Conservation (phyloP, 1,284 basidiomycete genomes). For the Irpex lacteus region DNA sequence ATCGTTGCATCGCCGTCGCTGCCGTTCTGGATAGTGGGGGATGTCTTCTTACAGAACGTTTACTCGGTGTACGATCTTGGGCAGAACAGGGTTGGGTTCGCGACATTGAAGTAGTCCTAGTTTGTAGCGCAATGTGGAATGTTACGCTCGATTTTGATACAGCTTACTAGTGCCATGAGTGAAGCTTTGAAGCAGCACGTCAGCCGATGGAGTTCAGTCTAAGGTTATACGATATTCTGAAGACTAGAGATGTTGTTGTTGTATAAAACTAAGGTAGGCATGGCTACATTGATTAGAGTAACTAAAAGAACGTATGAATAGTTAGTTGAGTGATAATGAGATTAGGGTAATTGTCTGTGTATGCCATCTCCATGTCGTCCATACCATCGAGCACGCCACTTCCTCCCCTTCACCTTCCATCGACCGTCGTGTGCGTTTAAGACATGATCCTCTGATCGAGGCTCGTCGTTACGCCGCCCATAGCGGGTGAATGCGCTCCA, state of each 20-base stretch:
- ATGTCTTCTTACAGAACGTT: conserved; percentile 24
- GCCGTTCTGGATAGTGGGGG: conserved; percentile 29
- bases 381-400: too few species aligned
- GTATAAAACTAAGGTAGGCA: too few species aligned
- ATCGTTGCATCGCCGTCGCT: conserved; percentile 13
- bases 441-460: conserved; percentile 23
- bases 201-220: too few species aligned
- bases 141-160: too few species aligned
- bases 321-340: background rate
- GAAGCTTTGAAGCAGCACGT: too few species aligned
- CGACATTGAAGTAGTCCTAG: conserved; percentile 8
- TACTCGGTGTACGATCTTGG: conserved; percentile 20
- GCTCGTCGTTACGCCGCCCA: conserved; percentile 13
- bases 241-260: too few species aligned
- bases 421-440: too few species aligned
- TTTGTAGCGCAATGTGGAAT: background rate
- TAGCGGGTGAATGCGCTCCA: conserved; percentile 28
- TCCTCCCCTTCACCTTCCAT: too few species aligned
- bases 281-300: background rate
- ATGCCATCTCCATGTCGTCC: too few species aligned
- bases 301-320: background rate
- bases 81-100: conserved; percentile 17
- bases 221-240: too few species aligned
- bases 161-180: too few species aligned
- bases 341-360: background rate